Evolutionary conservation across 208 protist species (phyloP), one percentile per base, ranked within the genome.

Genomic region (Phytomonas francai): DNA sequence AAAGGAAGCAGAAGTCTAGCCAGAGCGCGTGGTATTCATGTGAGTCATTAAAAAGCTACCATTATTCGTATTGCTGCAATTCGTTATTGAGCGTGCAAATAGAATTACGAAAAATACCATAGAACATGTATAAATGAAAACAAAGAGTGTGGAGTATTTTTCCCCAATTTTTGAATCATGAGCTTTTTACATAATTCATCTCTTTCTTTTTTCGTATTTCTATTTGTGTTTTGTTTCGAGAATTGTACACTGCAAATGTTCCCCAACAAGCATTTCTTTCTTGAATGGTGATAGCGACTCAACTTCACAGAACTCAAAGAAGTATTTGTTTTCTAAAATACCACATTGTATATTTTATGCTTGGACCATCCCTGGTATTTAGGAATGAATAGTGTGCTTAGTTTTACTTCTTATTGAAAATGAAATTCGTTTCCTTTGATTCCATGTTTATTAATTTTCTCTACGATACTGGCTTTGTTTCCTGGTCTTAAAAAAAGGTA

Each of bases 381-480:
- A 16, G 65, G 28, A 22, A 27, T 19, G 54, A 36, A 11, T 22
- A 5, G 51, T 19, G n/a, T 34, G 27, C 7, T 14, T 65, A 19
- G 3, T 33, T 34, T 69, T 16, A 70, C 39, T 8, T 60, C 45
- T 54, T 9, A 54, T 49, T 8, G 34, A 3, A 14, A 31, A 36
- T 58, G 27, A 9, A 3, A 19, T 51, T 60, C 6, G 25, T 31
- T 28, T 27, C 62, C 32, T 32, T 51, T 34, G 32, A n/a, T 57
- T 8, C 19, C 25, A 3, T 56, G 0, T 60, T 54, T 45, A 16
- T 49, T 67, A 34, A 25, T 33, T 60, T 65, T 45, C 57, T 28
- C n/a, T 42, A 29, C 19, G 61, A n/a, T 25, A 62, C 32, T 67
- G 25, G 33, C 11, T 67, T 67, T 56, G 36, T 62, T 67, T 36